Conservation (phyloP, 2,329 filamentous ascomycete genomes). For the Colletotrichum karsti region DNA sequence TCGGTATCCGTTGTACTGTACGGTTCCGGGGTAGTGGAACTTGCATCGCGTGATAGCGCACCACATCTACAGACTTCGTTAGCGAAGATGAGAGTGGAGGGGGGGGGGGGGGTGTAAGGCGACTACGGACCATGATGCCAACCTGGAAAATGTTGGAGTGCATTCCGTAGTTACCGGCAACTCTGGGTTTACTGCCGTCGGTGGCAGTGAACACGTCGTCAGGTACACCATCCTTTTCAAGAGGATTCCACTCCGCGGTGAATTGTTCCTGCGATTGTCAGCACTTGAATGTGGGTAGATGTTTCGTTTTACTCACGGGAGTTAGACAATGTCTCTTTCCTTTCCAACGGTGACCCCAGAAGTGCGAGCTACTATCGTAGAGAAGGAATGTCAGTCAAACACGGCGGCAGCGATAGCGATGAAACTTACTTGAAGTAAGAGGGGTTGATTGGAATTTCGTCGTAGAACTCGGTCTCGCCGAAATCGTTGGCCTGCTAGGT, state of each 20-base stretch:
- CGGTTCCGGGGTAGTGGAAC: neutral
- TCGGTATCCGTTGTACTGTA: neutral
- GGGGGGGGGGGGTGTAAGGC: no score
- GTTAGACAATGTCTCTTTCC: conserved; percentile 15
- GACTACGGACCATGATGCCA: conserved; percentile 28
- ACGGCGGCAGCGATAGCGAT: neutral
- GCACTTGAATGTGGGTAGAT: neutral
- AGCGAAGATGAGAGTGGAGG: neutral
- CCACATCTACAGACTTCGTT: conserved; percentile 24
- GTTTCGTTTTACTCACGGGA: conserved; percentile 10
- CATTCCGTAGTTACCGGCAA: conserved; percentile 32
- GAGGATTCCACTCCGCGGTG: conserved; percentile 21
- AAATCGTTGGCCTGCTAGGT: conserved; percentile 17
- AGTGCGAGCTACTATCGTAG: conserved; percentile 4
- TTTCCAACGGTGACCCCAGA: conserved; percentile 12
- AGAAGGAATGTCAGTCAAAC: neutral
- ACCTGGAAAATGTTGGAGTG: conserved; percentile 30
- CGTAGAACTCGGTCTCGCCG: conserved; percentile 8
- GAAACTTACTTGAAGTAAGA: conserved; percentile 10
- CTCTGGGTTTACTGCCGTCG: neutral
- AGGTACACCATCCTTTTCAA: neutral
- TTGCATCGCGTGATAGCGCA: conserved; percentile 19
- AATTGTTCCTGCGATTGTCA: conserved; percentile 31
- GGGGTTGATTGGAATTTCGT: neutral
- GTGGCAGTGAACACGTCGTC: conserved; percentile 1